Conservation (phyloP, 805 yeast species). For the Yamadazyma endophytica region DNA sequence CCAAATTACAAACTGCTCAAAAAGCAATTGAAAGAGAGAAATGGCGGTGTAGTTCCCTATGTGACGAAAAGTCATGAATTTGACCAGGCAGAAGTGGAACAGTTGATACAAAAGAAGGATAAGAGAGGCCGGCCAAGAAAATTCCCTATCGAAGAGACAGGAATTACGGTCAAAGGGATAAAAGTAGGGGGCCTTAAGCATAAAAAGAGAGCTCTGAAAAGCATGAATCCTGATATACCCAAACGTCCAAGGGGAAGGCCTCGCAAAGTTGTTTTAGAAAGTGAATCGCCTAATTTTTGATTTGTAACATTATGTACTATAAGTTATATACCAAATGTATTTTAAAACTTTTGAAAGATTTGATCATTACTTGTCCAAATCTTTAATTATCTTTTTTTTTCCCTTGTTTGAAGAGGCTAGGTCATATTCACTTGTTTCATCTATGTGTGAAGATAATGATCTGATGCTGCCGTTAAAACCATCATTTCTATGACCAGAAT, state of each 20-base stretch:
- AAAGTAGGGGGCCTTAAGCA: constrained; percentile 34
- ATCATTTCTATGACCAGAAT: too few relatives aligned
- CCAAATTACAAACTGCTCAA: constrained; percentile 39
- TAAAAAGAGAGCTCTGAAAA: constrained; percentile 7
- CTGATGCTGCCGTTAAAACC: too few relatives aligned
- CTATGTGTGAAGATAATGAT: too few relatives aligned
- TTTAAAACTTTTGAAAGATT: background rate
- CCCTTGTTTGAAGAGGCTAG: background rate
- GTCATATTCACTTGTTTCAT: background rate
- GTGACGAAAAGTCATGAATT: constrained; percentile 10
- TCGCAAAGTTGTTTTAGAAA: constrained; percentile 5
- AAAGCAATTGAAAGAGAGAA: constrained; percentile 15
- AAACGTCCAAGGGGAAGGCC: constrained; percentile 14
- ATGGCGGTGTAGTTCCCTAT: constrained; percentile 5
- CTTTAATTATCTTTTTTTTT: background rate
- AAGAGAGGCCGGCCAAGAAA: constrained; percentile 50
- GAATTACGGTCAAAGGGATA: constrained; percentile 40
- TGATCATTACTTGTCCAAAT: background rate
- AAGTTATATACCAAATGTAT: background rate
- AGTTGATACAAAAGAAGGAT: constrained; percentile 36
- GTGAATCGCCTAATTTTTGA: background rate
- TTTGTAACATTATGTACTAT: background rate
- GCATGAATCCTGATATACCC: constrained; percentile 1
- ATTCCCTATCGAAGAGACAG: constrained; percentile 44
- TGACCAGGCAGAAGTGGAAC: constrained; percentile 29